Evolutionary conservation across 2,329 filamentous ascomycete genomes (phyloP).

Genomic region (Grosmannia penicillata): DNA sequence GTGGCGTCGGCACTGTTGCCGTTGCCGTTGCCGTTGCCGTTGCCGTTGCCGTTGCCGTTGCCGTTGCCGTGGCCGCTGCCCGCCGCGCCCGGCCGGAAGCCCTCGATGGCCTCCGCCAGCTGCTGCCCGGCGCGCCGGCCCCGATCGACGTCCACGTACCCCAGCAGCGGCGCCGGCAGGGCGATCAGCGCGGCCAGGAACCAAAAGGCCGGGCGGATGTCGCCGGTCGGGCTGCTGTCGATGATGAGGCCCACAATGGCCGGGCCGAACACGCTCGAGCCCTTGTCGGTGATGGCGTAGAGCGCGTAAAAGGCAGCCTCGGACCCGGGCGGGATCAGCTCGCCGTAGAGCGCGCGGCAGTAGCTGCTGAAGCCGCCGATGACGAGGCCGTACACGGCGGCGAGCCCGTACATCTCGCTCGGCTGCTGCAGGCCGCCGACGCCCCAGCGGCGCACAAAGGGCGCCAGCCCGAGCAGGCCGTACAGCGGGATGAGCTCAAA

Average conservation of each 20-base stretch:
- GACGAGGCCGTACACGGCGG: constrained; percentile 82
- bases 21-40: constrained; percentile 19
- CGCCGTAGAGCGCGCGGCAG: constrained; percentile 81
- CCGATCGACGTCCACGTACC: constrained; percentile 69
- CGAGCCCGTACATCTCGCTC: constrained; percentile 94
- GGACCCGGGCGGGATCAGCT: constrained; percentile 84
- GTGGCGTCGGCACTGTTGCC: too few relatives aligned
- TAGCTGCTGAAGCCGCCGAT: constrained; percentile 87
- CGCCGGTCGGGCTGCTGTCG: constrained; percentile 62
- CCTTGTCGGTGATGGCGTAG: constrained; percentile 96
- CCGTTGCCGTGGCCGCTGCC: constrained; percentile 3
- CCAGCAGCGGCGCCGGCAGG: constrained; percentile 71
- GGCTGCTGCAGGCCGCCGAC: constrained; percentile 78
- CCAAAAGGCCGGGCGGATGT: constrained; percentile 78
- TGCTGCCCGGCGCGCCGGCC: constrained; percentile 54
- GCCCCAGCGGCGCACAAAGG: constrained; percentile 59
- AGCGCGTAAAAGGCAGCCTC: constrained; percentile 94
- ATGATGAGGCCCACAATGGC: constrained; percentile 89
- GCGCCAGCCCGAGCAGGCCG: constrained; percentile 75
- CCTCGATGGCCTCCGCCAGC: constrained; percentile 46
- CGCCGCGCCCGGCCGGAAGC: constrained; percentile 20
- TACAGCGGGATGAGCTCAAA: constrained; percentile 92
- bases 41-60: constrained; percentile 12
- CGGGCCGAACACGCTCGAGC: constrained; percentile 83
- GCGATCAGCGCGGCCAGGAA: constrained; percentile 80